Conservation (phyloP, 345 rosid genomes). For the Acer saccharum region DNA sequence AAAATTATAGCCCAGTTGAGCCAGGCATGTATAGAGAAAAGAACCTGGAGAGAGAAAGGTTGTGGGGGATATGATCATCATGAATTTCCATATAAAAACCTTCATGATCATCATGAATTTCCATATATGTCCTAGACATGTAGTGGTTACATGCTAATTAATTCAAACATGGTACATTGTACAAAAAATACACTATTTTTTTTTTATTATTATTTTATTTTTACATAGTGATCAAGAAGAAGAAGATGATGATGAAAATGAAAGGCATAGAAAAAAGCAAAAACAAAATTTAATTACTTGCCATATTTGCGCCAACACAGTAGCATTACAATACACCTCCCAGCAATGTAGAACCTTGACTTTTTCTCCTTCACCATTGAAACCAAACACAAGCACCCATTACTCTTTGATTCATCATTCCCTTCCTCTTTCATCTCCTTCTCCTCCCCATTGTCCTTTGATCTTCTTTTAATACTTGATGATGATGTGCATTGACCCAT, state of each 20-base stretch:
- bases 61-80: too few relatives aligned
- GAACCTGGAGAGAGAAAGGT: too few relatives aligned
- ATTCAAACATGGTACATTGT: not conserved
- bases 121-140: not conserved
- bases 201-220: too few relatives aligned
- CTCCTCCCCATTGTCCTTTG: not conserved
- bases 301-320: slow-evolving; percentile 69
- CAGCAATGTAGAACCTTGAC: slow-evolving; percentile 53
- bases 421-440: not conserved
- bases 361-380: slow-evolving; percentile 47
- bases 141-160: not conserved
- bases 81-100: too few relatives aligned
- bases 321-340: slow-evolving; percentile 55
- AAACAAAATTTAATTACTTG: slow-evolving; percentile 26
- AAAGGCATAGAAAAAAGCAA: not conserved
- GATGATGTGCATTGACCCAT: slow-evolving; percentile 37
- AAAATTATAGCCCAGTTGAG: too few relatives aligned
- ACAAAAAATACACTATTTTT: too few relatives aligned
- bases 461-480: not conserved
- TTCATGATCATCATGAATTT: not conserved
- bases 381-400: slow-evolving; percentile 39
- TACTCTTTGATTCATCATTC: slow-evolving; percentile 19
- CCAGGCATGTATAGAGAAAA: too few relatives aligned
- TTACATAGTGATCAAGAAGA: not conserved
- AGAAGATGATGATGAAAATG: not conserved